phyloP scores from a whole-genome alignment of 2,329 filamentous ascomycete genomes.

The Diplodia sapinea region DNA sequence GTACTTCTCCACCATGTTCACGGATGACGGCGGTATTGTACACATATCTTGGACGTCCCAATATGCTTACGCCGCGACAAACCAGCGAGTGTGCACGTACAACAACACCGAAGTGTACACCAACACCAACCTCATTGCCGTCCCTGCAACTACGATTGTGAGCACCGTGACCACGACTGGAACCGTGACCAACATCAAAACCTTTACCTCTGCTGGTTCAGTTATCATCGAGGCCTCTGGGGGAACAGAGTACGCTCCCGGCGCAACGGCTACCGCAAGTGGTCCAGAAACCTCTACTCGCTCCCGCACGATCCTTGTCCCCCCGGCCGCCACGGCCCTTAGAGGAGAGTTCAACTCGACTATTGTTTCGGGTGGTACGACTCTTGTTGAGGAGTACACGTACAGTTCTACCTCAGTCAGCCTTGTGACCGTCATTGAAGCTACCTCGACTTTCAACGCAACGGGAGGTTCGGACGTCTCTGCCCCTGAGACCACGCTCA shows the following conservation, averaged over 20 bases:
- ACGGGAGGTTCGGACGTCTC: conserved; percentile 34
- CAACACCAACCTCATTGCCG: conserved; percentile 17
- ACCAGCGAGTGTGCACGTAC: conserved; percentile 23
- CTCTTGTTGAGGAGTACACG: conserved; percentile 13
- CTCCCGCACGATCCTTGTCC: background rate
- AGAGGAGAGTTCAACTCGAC: conserved; percentile 5
- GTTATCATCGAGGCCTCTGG: conserved; percentile 23
- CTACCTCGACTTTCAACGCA: conserved; percentile 28
- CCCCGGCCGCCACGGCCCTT: background rate
- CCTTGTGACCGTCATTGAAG: conserved; percentile 19
- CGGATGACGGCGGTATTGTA: conserved; percentile 15
- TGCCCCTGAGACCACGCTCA: conserved; percentile 3
- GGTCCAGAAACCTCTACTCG: conserved; percentile 4
- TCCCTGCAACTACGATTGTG: conserved; percentile 15
- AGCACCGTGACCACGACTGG: conserved; percentile 8
- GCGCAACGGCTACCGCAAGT: background rate
- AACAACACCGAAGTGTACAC: conserved; percentile 27
- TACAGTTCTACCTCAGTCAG: conserved; percentile 16
- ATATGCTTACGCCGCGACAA: conserved; percentile 1
- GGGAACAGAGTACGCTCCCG: conserved; percentile 5
- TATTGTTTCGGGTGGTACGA: conserved; percentile 1
- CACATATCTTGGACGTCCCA: conserved; percentile 25
- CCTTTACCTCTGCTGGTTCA: conserved; percentile 15
- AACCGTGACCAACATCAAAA: background rate
- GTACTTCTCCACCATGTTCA: conserved; percentile 17